phyloP scores from a whole-genome alignment of 2,329 filamentous ascomycete species.

The Aspergillus luchuensis region DNA sequence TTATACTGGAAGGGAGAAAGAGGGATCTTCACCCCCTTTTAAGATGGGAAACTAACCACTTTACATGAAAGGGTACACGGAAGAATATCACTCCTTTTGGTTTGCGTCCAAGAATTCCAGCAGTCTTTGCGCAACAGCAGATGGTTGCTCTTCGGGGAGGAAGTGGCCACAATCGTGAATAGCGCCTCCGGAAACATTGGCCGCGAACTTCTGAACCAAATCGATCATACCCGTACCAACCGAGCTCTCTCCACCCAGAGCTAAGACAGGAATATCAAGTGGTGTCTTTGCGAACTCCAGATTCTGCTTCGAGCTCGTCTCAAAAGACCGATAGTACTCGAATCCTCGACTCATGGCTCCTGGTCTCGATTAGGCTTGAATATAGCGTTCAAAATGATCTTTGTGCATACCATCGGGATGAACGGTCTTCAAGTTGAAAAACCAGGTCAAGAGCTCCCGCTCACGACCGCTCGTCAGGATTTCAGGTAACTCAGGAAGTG shows the following conservation, averaged over 20 bases:
- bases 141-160: constrained; percentile 30
- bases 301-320: constrained; percentile 26
- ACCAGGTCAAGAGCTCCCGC: constrained; percentile 27
- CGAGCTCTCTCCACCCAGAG: constrained; percentile 19
- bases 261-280: constrained; percentile 24
- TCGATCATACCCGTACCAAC: constrained; percentile 16
- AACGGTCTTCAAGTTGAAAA: constrained; percentile 27
- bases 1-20: no score
- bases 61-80: no score
- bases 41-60: no score
- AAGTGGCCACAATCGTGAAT: constrained; percentile 31
- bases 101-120: constrained; percentile 18
- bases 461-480: constrained; percentile 25
- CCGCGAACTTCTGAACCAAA: constrained; percentile 21
- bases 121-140: constrained; percentile 18
- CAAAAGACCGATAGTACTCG: constrained; percentile 30
- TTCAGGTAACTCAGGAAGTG: constrained; percentile 30
- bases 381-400: constrained; percentile 24
- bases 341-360: constrained; percentile 31
- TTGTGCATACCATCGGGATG: constrained; percentile 15
- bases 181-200: constrained; percentile 22
- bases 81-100: neutral
- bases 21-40: no score
- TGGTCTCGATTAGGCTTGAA: constrained; percentile 23
- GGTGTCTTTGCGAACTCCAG: constrained; percentile 21